Base-by-base conservation (phyloP, 768 basidiomycete species). In the Amanita rimosa region DNA sequence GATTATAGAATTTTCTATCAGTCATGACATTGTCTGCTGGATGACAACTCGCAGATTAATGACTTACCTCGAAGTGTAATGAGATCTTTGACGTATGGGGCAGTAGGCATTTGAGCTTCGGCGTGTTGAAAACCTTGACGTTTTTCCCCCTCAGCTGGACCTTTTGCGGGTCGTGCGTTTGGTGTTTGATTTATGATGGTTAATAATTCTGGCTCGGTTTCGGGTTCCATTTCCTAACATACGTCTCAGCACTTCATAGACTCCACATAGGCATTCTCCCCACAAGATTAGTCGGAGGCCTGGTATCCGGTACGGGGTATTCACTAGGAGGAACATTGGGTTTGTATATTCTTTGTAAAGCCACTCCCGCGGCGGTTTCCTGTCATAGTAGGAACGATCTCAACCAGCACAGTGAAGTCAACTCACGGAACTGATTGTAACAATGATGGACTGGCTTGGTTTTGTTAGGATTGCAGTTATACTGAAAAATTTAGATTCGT, bases 311-410 rank as follows among this genome's bases (percentile, higher is more conserved):
- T n/a, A 74, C 77, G 3, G 85, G 88, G 62, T 78, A 92, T 52
- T 76, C 71, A 24, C 60, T 65, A 8, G 75, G 57, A 10, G 70
- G 53, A 37, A 90, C 52, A 11, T 63, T 64, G 13, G 86, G 85
- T 57, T 75, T 81, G 58, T 83, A 81, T 1, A 69, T 65, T 29
- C 69, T 60, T 6, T 68, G 64, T 9, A 78, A 64, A 0, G 73
- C 65, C 7, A 84, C 65, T 5, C 91, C 91, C 19, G 88, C 89
- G 21, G 81, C 67, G 27, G 72, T 74, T 64, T 93, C 91, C 85
- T 92, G 57, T 51, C 51, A 50, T 49, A 51, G 46, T 22, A 27
- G n/a, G n/a, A n/a, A 16, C 6, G 29, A 22, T 41, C 36, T 38
- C 31, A n/a, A n/a, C 42, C 17, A 46, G 33, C 9, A 55, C 39